Evolutionary conservation across 306 rosid genomes (phyloP), one percentile per base, ranked within the genome.

Genomic region (Purshia tridentata): DNA sequence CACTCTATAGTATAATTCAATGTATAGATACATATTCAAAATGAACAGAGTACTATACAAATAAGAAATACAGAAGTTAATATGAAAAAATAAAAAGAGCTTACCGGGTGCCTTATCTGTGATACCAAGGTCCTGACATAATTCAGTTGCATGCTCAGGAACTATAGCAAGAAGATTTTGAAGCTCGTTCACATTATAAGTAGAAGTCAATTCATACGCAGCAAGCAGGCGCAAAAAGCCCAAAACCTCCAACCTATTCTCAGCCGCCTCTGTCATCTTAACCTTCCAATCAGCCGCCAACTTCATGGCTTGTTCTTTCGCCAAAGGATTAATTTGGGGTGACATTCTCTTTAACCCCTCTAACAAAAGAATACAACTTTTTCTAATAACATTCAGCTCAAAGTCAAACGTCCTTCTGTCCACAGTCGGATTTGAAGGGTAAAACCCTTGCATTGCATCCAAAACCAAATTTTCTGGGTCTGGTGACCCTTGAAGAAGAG

Each of bases 261-360:
- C 79, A 37, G 35, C 9, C 10, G 56, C 40, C 12, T 8, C 13
- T 39, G 53, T 65, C 71, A 84, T 77, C 60, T 76, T 80, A 9
- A 44, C 79, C 73, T 72, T 80, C 91, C 91, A 87, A 51, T 80
- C 72, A 49, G 56, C 72, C 1, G 87, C 89, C 51, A 84, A 66
- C 63, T 72, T 73, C 65, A 69, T 58, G 63, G 86, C 85, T 69
- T 82, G 82, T 70, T 72, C 79, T 75, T 70, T 80, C 70, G 78
- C 82, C 42, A 58, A 65, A 73, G 77, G 68, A n/a, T 52, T 51
- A 70, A 84, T 76, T 8, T 57, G 58, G 4, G 84, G 81, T 14
- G 87, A 67, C 39, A 62, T 9, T 70, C 19, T 81, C 79, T 63
- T 45, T 65, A 84, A 62, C 55, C 64, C 55, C 78, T 82, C 85